These are phyloP conservation scores for Coemansia sp. DNA, from an alignment of 192 early-diverging fungal genomes.

Conservation along the genomic window DNA sequence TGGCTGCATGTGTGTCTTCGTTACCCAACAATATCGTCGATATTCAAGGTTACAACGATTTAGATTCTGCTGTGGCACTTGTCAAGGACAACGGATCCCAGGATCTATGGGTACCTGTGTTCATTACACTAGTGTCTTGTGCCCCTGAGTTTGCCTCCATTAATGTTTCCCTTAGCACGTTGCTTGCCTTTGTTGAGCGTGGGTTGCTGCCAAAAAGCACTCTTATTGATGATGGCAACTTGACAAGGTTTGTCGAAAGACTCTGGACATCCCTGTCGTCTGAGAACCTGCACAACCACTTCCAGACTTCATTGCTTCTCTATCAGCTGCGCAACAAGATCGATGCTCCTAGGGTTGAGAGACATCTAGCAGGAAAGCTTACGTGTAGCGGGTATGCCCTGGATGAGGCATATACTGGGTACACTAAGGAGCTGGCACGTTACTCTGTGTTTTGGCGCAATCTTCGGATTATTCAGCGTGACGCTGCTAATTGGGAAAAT, in stretches of 20 bases:
- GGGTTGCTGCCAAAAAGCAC: slow-evolving; percentile 5
- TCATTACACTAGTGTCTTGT: slow-evolving; percentile 17
- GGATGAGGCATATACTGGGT: background rate
- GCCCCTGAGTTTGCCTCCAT: slow-evolving; percentile 18
- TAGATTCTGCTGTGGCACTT: background rate
- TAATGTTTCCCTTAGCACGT: slow-evolving; percentile 23
- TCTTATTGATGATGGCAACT: background rate
- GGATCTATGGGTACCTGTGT: slow-evolving; percentile 33
- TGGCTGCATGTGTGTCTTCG: slow-evolving; percentile 13
- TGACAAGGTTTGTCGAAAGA: slow-evolving; percentile 34
- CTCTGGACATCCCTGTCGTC: slow-evolving; percentile 72
- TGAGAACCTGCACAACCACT: slow-evolving; percentile 58
- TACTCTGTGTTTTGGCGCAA: slow-evolving; percentile 44
- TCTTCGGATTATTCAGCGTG: slow-evolving; percentile 25
- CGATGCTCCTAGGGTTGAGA: slow-evolving; percentile 33
- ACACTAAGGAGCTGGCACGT: slow-evolving; percentile 23
- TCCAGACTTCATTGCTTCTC: slow-evolving; percentile 64
- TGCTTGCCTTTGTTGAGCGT: slow-evolving; percentile 34
- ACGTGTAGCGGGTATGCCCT: background rate
- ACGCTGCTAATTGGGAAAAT: background rate
- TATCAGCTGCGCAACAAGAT: slow-evolving; percentile 57
- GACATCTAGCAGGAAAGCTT: slow-evolving; percentile 29
- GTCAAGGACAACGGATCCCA: background rate
- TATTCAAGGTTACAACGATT: background rate
- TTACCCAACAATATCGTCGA: background rate